These are phyloP conservation scores for Nannochloropsis salina DNA, from an alignment of 108 stramenopile genomes.

Conservation along the genomic window DNA sequence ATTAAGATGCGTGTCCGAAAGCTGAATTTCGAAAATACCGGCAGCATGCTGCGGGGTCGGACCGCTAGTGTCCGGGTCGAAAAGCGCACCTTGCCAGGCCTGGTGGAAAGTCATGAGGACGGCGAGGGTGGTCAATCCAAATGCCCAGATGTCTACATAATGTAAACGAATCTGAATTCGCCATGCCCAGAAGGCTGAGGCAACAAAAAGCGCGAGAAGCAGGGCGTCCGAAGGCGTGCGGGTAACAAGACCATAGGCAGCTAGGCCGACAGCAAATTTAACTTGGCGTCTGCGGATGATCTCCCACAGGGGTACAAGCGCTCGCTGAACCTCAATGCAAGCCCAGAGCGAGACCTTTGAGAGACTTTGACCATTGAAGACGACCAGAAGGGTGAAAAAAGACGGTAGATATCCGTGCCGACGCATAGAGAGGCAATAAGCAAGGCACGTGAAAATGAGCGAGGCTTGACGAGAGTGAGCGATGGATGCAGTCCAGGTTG, in stretches of 20 bases:
- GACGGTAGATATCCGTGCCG: neutral
- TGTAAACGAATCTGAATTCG: neutral
- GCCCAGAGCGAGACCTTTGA: neutral
- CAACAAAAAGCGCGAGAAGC: neutral
- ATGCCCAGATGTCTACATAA: neutral
- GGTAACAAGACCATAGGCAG: neutral
- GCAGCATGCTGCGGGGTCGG: neutral
- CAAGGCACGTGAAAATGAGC: neutral
- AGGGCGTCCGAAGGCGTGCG: neutral
- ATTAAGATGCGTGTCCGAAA: neutral
- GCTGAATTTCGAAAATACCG: neutral
- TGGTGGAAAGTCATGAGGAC: neutral
- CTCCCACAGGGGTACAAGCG: neutral
- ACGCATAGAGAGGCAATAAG: neutral
- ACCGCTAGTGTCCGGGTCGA: neutral
- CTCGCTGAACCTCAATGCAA: neutral
- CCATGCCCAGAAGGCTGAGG: neutral
- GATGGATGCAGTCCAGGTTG: neutral
- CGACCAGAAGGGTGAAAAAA: neutral
- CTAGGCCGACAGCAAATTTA: neutral
- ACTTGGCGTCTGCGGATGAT: neutral
- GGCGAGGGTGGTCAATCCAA: neutral
- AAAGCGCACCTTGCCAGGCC: neutral
- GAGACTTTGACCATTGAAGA: neutral
- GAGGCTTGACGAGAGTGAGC: constrained; percentile 2